These are phyloP conservation scores for Candida tibetensis DNA, from an alignment of 805 yeast genomes.

Conservation along the genomic window DNA sequence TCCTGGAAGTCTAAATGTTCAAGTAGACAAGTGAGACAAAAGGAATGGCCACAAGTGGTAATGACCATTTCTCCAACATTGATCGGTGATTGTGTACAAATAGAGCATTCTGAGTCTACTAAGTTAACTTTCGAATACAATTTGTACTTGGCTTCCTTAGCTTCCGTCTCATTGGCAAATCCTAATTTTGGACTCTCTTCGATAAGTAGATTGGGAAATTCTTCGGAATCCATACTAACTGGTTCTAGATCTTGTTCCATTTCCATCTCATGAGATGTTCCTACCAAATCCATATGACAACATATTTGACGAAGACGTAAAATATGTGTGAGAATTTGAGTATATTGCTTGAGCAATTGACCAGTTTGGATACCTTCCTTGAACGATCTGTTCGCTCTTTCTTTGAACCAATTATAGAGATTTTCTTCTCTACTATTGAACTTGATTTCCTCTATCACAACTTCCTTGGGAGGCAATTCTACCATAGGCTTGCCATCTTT, in stretches of 20 bases:
- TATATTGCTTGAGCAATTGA: conserved; percentile 64
- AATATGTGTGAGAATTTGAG: conserved; percentile 79
- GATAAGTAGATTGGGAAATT: conserved; percentile 1
- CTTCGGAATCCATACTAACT: conserved; percentile 2
- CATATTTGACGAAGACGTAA: conserved; percentile 83
- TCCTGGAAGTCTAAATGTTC: conserved; percentile 73
- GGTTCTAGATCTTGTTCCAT: conserved; percentile 2
- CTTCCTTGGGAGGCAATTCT: conserved; percentile 70
- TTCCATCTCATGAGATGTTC: conserved; percentile 50
- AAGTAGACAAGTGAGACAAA: conserved; percentile 68
- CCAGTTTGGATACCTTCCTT: conserved; percentile 61
- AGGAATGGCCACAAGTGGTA: conserved; percentile 78
- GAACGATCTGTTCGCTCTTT: conserved; percentile 63
- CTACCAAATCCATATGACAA: conserved; percentile 73
- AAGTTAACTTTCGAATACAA: conserved; percentile 31
- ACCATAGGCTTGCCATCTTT: conserved; percentile 72
- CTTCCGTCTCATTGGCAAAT: conserved; percentile 21
- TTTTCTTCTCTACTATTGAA: conserved; percentile 65
- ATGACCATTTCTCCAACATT: conserved; percentile 51
- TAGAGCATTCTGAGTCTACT: conserved; percentile 69
- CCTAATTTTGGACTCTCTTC: conserved; percentile 14
- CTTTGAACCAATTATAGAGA: conserved; percentile 66
- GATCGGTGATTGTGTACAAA: conserved; percentile 73
- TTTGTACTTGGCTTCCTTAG: conserved; percentile 22
- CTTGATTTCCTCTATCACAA: conserved; percentile 62